Conservation (phyloP, 768 basidiomycete species). For the Panaeolus cyanescens region DNA sequence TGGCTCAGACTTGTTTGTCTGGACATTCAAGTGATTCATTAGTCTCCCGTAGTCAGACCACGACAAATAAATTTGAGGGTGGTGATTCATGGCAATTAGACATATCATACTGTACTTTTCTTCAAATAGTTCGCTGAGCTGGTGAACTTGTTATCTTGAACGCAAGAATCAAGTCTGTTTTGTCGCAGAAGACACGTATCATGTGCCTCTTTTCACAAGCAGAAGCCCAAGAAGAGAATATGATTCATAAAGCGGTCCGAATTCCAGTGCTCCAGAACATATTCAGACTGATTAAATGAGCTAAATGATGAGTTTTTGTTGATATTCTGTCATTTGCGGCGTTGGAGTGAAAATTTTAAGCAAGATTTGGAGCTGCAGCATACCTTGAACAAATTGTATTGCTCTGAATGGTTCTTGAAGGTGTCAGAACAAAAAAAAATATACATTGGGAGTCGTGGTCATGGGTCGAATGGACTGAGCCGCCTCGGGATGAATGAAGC, state of each 20-base stretch:
- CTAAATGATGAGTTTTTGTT: background rate
- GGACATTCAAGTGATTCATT: too few relatives aligned
- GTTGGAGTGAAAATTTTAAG: background rate
- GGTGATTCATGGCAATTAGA: too few relatives aligned
- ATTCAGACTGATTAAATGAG: background rate
- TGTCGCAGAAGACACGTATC: background rate
- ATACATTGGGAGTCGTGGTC: too few relatives aligned
- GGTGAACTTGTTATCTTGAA: background rate
- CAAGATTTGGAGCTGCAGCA: too few relatives aligned
- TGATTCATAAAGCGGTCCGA: background rate
- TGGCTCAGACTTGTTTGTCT: too few relatives aligned
- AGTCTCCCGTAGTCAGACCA: too few relatives aligned
- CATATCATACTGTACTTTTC: background rate
- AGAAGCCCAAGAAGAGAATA: background rate
- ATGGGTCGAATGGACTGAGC: background rate
- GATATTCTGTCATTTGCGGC: background rate
- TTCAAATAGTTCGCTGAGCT: background rate
- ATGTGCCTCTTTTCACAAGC: background rate
- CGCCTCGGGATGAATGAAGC: background rate
- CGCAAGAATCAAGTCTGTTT: background rate
- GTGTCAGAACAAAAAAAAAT: too few relatives aligned
- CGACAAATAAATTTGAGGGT: too few relatives aligned
- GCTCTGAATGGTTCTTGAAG: too few relatives aligned
- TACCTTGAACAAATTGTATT: too few relatives aligned
- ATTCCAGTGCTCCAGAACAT: background rate